Evolutionary conservation across 441 rosid genomes (phyloP), one percentile per base, ranked within the genome.

Genomic region (Pelargonium fulgidum): DNA sequence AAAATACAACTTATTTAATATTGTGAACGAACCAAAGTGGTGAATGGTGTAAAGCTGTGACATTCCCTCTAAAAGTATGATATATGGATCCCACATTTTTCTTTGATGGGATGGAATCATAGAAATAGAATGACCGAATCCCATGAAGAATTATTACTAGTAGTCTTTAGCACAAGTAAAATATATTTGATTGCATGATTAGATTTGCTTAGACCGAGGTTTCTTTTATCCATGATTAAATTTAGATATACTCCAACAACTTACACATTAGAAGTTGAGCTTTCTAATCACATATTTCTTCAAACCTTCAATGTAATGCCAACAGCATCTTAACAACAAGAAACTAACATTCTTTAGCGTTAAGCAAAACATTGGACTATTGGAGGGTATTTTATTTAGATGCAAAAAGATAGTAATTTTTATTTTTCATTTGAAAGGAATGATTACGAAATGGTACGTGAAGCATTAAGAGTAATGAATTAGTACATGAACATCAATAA

Each of bases 21-120:
- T 11, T 7, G 33, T 59, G 26, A 59, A 59, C 63, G 22, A 59
- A 59, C 63, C 33, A 3, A 20, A 59, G 63, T 59, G 63, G 63
- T 52, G 59, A 52, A 16, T 59, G 63, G 63, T 52, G 59, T 16
- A 16, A 13, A 52, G 59, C 59, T 52, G 16, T 52, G 16, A 16
- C 59, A 16, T 14, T 16, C 14, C 59, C 59, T 52, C 17, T 52
- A 17, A 14, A 16, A 52, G 16, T 7, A 52, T 52, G 17, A 52
- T 19, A 52, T 13, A 52, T 52, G 59, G 59, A 52, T 52, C 59
- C 59, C 59, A 52, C 59, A 52, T 14, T 52, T 10, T 14, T 52
- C 8, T 52, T 16, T 16, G 16, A 52, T 52, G 59, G 16, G 59
- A 52, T 52, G 6, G 50, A 45, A 45, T 45, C n/a, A 39, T 39